Conservation (phyloP, 1,284 basidiomycete species). For the Ustilago bromivora region DNA sequence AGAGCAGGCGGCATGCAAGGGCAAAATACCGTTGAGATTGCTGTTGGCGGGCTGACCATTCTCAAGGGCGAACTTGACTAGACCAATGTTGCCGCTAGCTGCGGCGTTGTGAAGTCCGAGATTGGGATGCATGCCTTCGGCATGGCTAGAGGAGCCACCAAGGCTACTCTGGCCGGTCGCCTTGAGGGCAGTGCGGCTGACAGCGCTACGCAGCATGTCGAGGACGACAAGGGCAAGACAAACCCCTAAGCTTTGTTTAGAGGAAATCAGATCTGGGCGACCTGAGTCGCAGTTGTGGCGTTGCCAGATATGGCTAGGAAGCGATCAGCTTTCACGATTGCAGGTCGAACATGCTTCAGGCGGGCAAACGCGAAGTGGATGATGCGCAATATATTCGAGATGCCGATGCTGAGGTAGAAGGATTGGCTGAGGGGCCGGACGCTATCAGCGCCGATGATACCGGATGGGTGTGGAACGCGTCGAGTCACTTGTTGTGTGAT, state of each 20-base stretch:
- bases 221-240: background rate
- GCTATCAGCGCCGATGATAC: too few species aligned
- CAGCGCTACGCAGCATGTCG: constrained; percentile 45
- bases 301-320: constrained; percentile 2
- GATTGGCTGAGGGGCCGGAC: too few species aligned
- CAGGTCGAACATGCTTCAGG: constrained; percentile 17
- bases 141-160: constrained; percentile 28
- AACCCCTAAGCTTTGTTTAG: background rate
- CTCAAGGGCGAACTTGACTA: constrained; percentile 65
- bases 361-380: background rate
- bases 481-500: background rate
- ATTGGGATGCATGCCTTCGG: constrained; percentile 47
- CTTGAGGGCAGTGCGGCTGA: constrained; percentile 48
- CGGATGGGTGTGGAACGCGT: background rate
- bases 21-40: constrained; percentile 63
- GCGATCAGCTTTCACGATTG: constrained; percentile 7
- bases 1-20: constrained; percentile 65
- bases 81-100: constrained; percentile 61
- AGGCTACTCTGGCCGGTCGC: constrained; percentile 40
- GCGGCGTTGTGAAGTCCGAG: constrained; percentile 64
- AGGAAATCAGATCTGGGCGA: background rate
- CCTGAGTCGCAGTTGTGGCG: background rate
- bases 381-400: too few species aligned
- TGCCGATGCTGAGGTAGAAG: too few species aligned
- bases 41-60: constrained; percentile 63